Conservation (phyloP, 169 alveolate species). For the Plasmodium vivax region DNA sequence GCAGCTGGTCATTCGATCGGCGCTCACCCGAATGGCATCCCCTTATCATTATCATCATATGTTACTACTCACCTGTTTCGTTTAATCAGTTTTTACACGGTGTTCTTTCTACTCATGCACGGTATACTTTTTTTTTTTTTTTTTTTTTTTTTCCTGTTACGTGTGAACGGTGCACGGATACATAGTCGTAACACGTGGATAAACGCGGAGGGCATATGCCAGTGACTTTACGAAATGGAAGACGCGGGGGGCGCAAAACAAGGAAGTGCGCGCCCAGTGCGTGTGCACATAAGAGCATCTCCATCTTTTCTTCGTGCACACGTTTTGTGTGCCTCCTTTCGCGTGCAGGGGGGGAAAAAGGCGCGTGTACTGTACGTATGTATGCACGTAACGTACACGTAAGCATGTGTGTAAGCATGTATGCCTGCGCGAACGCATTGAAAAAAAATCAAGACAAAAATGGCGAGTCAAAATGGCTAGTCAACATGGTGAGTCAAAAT, state of each 20-base stretch:
- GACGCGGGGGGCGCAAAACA: neutral
- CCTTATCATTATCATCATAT: neutral
- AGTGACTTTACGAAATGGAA: neutral
- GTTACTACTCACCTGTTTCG: neutral
- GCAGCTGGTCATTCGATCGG: neutral
- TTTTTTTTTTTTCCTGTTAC: neutral
- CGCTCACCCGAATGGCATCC: neutral
- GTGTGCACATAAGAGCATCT: neutral
- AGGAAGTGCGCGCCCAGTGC: neutral
- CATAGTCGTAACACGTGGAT: neutral
- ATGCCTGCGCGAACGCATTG: neutral
- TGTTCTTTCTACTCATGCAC: neutral
- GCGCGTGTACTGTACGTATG: neutral
- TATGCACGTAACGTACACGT: neutral
- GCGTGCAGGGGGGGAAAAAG: neutral
- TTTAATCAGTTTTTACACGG: neutral
- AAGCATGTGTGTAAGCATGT: neutral
- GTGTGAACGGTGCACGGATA: neutral
- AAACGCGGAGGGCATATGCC: neutral
- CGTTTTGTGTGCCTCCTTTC: slow-evolving; percentile 1
- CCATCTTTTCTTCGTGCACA: neutral
- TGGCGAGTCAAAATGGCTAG: neutral
- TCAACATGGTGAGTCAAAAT: neutral
- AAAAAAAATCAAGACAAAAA: neutral
- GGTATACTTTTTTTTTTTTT: neutral